Evolutionary conservation across 495 filamentous ascomycete genomes (phyloP), one percentile per base, ranked within the genome.

Genomic region (Sporormia fimetaria): DNA sequence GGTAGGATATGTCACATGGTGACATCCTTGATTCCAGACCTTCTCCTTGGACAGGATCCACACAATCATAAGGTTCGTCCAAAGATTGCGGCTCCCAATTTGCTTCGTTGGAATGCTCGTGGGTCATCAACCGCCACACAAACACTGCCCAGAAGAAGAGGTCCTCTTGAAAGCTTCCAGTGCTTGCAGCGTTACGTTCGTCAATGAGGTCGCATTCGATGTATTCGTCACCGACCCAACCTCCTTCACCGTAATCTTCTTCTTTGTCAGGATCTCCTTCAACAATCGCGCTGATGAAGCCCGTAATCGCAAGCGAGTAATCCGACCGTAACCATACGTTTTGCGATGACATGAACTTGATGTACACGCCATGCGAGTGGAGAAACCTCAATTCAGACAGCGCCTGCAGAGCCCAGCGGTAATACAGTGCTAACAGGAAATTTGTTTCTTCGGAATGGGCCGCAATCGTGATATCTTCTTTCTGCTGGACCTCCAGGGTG

Each of bases 311-410:
- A 14, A 32, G 29, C 5, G 29, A 32, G 29, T n/a, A 14, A 14
- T 32, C 29, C 12, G 29, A 6, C 29, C 29, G 29, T 14, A 32
- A 32, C 29, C 12, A 32, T 6, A 32, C 29, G 17, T 32, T 32
- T 14, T 32, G 12, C 29, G 29, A 32, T 14, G 29, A 32, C 10
- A 32, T n/a, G 29, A 14, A 32, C 12, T 14, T 6, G 6, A 14
- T 6, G 12, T 32, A 5, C 6, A 32, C 12, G 6, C 29, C 29
- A 14, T 32, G 29, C 6, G 29, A 32, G 29, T 32, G 29, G 6
- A 32, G 6, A 6, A 14, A 32, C 5, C 29, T 14, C 6, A 32
- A 7, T 6, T 6, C 29, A 7, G 29, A 32, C 29, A 32, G 12
- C 29, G 29, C 6, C 17, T 32, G 29, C 29, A 32, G 29, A 6